phyloP scores from a whole-genome alignment of 225 moss, liverwort and hornwort genomes.

The Asterella californica region DNA sequence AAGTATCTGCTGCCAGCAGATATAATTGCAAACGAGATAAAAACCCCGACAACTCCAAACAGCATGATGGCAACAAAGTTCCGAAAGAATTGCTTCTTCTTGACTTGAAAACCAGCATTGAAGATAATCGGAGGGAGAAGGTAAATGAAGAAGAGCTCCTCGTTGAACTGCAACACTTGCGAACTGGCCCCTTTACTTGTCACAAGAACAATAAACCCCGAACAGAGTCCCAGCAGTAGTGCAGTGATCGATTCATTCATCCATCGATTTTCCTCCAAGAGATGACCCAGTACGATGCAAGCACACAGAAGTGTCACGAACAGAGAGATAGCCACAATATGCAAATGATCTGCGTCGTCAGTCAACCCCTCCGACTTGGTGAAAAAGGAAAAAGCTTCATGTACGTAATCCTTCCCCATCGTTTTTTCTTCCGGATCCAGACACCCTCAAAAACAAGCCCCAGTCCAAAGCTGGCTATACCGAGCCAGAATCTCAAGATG shows the following conservation, averaged over 20 bases:
- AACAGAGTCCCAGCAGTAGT: conserved; percentile 67
- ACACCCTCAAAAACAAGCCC: neutral
- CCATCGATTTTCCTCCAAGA: conserved; percentile 92
- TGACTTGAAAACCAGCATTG: conserved; percentile 94
- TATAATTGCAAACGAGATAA: conserved; percentile 75
- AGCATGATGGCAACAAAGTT: conserved; percentile 84
- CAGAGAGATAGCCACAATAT: conserved; percentile 74
- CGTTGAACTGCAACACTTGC: conserved; percentile 69
- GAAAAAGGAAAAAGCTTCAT: neutral
- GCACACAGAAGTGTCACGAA: conserved; percentile 85
- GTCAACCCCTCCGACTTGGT: neutral
- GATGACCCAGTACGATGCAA: conserved; percentile 81
- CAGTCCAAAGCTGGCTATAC: neutral
- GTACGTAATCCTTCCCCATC: conserved; percentile 11
- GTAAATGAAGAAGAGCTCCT: conserved; percentile 88
- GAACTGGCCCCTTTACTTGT: conserved; percentile 82
- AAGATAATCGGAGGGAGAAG: conserved; percentile 94
- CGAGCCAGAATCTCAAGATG: conserved; percentile 7
- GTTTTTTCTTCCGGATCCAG: neutral
- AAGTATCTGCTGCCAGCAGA: conserved; percentile 50
- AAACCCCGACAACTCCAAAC: conserved; percentile 82
- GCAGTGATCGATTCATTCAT: conserved; percentile 95
- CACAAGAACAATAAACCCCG: conserved; percentile 64
- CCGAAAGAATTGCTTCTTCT: conserved; percentile 87
- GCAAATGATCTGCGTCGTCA: conserved; percentile 54